Percentiles rank a stretch among this genome's conserved stretches.
These are phyloP conservation scores for Cryptosporidium muris DNA, from an alignment of 169 alveolate genomes.

Conservation along the genomic window DNA sequence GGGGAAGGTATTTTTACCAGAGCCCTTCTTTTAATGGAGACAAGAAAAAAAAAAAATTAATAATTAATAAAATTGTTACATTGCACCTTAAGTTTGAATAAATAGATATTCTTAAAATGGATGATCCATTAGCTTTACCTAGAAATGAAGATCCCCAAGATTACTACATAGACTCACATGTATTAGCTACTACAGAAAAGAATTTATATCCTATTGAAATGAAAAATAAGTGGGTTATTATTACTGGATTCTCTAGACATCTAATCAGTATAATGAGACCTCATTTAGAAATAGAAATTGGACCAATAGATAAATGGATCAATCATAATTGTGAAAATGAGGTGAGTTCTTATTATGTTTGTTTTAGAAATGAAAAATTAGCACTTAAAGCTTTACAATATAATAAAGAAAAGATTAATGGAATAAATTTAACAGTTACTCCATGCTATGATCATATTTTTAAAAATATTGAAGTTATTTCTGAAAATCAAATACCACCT, in stretches of 20 bases:
- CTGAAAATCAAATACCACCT: neutral
- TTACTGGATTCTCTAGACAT: slow-evolving; percentile 67
- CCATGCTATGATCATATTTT: slow-evolving; percentile 24
- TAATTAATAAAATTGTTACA: no score
- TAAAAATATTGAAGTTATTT: neutral
- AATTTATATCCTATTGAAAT: slow-evolving; percentile 5
- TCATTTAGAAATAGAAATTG: slow-evolving; percentile 32
- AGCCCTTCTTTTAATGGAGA: no score
- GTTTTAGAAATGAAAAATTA: slow-evolving; percentile 34
- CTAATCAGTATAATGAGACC: slow-evolving; percentile 60
- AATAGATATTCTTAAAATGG: no score
- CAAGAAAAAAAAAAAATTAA: no score
- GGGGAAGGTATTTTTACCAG: no score
- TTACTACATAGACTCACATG: no score
- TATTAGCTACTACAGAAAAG: neutral
- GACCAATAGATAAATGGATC: slow-evolving; percentile 68
- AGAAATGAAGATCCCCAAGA: no score
- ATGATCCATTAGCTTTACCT: no score
- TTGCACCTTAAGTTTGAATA: no score
- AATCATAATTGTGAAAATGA: slow-evolving; percentile 15
- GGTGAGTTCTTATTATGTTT: slow-evolving; percentile 20
- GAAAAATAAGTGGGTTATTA: slow-evolving; percentile 30
- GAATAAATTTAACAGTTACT: neutral
- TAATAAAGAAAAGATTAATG: slow-evolving; percentile 13
- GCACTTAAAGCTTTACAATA: slow-evolving; percentile 32